phyloP scores from a whole-genome alignment of 108 stramenopile species.

The Skeletonema costatum region DNA sequence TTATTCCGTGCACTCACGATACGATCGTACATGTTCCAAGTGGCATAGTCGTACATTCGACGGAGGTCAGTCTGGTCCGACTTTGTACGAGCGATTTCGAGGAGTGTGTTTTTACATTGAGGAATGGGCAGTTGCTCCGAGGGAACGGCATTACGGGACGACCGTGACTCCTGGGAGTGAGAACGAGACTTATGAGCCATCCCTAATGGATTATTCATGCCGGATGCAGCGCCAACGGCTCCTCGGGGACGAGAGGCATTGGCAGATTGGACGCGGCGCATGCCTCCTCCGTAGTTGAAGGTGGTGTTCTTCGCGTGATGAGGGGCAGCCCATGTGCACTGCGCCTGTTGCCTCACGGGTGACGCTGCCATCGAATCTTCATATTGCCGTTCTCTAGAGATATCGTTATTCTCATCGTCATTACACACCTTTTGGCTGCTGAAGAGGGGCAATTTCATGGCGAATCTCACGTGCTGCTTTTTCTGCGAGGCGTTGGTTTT shows the following conservation, averaged over 20 bases:
- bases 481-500: background rate
- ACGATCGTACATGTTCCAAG: constrained; percentile 39
- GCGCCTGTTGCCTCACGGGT: background rate
- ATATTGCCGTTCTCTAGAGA: background rate
- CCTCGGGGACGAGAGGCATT: background rate
- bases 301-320: background rate
- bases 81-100: background rate
- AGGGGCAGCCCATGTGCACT: background rate
- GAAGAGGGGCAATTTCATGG: background rate
- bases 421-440: background rate
- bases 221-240: background rate
- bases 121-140: background rate
- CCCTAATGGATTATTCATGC: background rate
- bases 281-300: background rate
- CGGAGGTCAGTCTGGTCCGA: constrained; percentile 1
- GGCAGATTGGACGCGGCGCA: background rate
- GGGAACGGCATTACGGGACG: background rate
- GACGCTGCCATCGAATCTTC: background rate
- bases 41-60: constrained; percentile 32
- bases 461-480: background rate
- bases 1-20: constrained; percentile 22
- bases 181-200: background rate
- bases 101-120: background rate
- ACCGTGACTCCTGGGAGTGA: background rate
- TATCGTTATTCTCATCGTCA: background rate